These are phyloP conservation scores for Podochytrium sp. DNA, from an alignment of 192 early-diverging fungal genomes.

Conservation along the genomic window DNA sequence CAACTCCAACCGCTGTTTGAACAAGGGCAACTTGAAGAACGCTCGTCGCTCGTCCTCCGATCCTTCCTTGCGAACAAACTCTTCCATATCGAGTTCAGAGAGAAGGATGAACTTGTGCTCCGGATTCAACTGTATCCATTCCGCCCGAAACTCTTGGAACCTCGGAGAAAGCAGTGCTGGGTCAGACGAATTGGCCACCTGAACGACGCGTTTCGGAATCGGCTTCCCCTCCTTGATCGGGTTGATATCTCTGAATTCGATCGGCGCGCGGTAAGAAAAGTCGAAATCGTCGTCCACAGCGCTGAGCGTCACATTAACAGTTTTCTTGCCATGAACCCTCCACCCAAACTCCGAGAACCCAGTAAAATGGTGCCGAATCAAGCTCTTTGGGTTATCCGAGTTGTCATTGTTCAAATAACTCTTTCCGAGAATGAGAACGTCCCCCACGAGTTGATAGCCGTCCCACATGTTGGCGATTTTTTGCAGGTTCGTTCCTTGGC, in stretches of 20 bases:
- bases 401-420: conserved; percentile 29
- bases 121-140: conserved; percentile 18
- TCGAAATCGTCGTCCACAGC: background rate
- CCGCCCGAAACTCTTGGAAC: background rate
- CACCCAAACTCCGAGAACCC: conserved; percentile 20
- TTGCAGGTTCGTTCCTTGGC: background rate
- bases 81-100: conserved; percentile 20
- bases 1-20: conserved; percentile 18
- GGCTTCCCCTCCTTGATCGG: background rate
- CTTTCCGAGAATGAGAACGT: conserved; percentile 23
- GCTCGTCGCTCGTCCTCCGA: background rate
- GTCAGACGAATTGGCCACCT: conserved; percentile 14
- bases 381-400: conserved; percentile 15
- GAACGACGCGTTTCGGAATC: background rate
- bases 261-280: conserved; percentile 13
- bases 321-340: conserved; percentile 9
- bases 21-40: conserved; percentile 23
- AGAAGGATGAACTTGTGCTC: background rate
- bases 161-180: background rate
- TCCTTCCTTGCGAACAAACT: conserved; percentile 4
- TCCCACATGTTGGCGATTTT: conserved; percentile 27
- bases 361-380: conserved; percentile 30
- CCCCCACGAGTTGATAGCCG: conserved; percentile 11
- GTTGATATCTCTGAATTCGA: background rate
- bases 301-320: background rate